phyloP scores from a whole-genome alignment of 225 moss, liverwort and hornwort species.

The Pseudoscleropodium purum region DNA sequence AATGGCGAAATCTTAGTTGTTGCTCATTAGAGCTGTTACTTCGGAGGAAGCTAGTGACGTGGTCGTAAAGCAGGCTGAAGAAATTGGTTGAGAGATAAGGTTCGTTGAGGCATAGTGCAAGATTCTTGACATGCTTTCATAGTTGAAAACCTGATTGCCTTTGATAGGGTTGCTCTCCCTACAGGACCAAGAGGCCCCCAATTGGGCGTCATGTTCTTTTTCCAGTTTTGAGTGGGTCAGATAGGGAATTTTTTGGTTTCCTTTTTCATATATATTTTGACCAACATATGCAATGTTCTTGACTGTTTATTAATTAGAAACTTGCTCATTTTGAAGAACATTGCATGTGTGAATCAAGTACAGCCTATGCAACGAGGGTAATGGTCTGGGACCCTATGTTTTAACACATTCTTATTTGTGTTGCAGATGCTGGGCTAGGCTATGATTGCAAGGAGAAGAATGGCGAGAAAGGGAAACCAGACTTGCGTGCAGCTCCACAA shows the following conservation, averaged over 20 bases:
- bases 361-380: neutral
- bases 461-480: conserved; percentile 38
- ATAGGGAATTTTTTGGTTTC: neutral
- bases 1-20: conserved; percentile 3
- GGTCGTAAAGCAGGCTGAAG: conserved; percentile 41
- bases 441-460: conserved; percentile 8
- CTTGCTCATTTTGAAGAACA: neutral
- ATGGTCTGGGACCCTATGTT: neutral
- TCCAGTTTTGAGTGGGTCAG: neutral
- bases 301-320: neutral
- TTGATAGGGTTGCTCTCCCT: neutral
- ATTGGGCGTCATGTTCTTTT: neutral
- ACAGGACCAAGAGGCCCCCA: neutral
- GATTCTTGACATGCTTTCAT: neutral
- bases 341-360: neutral
- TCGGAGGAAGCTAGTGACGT: conserved; percentile 31
- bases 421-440: conserved; percentile 11
- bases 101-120: neutral
- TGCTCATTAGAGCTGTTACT: conserved; percentile 34
- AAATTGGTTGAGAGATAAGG: conserved; percentile 35
- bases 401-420: neutral
- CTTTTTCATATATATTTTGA: neutral
- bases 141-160: neutral
- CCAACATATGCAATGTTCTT: neutral
- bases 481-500: conserved; percentile 39